Percentiles rank a stretch among this genome's conserved stretches.
Conservation (phyloP, 371 early-diverging fungal genomes). For the Catenaria anguillulae region DNA sequence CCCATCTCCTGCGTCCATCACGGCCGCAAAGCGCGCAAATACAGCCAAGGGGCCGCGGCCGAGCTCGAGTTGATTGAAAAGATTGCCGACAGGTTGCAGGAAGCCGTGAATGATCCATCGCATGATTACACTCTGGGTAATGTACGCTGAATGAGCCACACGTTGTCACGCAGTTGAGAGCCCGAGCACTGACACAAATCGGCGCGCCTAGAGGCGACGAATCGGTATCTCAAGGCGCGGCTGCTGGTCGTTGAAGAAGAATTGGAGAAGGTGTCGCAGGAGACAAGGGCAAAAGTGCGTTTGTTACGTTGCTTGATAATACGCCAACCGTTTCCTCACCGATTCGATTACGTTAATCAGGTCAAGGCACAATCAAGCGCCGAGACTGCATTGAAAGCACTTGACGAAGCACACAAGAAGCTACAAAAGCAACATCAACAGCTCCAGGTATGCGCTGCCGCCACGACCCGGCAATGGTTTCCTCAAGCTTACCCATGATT, state of each 20-base stretch:
- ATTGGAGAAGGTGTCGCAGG: slow-evolving; percentile 18
- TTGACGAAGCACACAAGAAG: slow-evolving; percentile 22
- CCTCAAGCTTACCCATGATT: no score
- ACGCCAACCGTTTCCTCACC: no score
- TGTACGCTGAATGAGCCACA: no score
- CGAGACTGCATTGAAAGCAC: slow-evolving; percentile 9
- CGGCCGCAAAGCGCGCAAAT: no score
- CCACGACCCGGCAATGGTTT: no score
- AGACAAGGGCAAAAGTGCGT: slow-evolving; percentile 17
- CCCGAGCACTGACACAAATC: background rate
- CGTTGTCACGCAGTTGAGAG: background rate
- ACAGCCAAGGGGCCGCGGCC: background rate
- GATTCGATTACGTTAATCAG: background rate
- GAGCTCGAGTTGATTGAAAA: background rate
- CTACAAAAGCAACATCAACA: slow-evolving; percentile 10
- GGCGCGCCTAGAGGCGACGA: slow-evolving; percentile 18
- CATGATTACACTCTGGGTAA: background rate
- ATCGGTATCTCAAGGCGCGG: slow-evolving; percentile 29
- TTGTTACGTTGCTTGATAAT: no score
- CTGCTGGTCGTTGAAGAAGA: slow-evolving; percentile 27
- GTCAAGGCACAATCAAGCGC: background rate
- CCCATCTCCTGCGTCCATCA: no score
- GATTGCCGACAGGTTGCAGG: background rate
- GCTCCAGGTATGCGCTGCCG: slow-evolving; percentile 9
- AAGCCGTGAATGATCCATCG: background rate